Conservation (phyloP, 1,139 yeast genomes). For the Kodamaea fungicola region DNA sequence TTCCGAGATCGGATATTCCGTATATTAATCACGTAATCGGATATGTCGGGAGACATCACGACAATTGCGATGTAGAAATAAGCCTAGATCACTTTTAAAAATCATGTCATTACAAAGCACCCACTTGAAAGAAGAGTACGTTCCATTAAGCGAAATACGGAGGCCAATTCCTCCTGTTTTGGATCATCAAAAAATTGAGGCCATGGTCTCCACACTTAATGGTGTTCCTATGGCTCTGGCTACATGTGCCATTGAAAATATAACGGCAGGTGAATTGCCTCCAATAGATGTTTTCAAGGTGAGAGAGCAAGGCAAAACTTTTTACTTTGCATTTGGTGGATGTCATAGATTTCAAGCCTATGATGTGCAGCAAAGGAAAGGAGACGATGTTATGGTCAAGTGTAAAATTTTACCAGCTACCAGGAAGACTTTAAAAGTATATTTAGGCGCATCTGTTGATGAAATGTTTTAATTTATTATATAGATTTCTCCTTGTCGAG, state of each 20-base stretch:
- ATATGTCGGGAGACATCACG: no score
- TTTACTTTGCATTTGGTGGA: slow-evolving; percentile 82
- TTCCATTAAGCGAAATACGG: slow-evolving; percentile 63
- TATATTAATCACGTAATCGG: no score
- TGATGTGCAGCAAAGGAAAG: slow-evolving; percentile 34
- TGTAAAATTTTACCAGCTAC: slow-evolving; percentile 70
- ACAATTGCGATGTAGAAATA: no score
- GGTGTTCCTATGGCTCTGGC: slow-evolving; percentile 63
- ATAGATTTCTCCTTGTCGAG: no score
- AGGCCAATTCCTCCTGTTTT: slow-evolving; percentile 85
- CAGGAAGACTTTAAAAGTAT: slow-evolving; percentile 53
- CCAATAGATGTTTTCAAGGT: slow-evolving; percentile 74
- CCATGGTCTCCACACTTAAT: slow-evolving; percentile 72
- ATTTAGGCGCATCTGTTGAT: slow-evolving; percentile 66
- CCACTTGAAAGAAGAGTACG: slow-evolving; percentile 44
- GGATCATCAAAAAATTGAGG: slow-evolving; percentile 65
- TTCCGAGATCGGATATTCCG: no score
- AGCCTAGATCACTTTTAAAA: no score
- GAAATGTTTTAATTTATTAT: slow-evolving; percentile 5
- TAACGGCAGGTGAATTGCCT: slow-evolving; percentile 64
- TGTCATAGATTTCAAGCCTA: slow-evolving; percentile 83
- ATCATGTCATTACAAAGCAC: slow-evolving; percentile 39
- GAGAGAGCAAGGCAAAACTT: slow-evolving; percentile 54
- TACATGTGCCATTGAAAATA: slow-evolving; percentile 56
- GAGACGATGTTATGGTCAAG: slow-evolving; percentile 47